phyloP scores from a whole-genome alignment of 805 yeast species.

The Pichia exigua region DNA sequence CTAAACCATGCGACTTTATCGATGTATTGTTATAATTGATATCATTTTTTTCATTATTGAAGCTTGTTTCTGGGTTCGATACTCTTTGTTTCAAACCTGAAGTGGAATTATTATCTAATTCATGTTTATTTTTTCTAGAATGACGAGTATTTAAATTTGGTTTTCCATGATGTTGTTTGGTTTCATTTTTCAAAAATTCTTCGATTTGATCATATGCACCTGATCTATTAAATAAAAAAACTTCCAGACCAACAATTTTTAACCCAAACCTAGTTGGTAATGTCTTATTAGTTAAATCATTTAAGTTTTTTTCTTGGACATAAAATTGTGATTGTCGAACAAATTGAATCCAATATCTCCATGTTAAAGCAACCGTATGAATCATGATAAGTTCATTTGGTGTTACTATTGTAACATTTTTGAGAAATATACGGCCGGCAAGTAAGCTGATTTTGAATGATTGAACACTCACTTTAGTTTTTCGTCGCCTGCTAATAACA shows the following conservation, averaged over 20 bases:
- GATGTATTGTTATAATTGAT: background rate
- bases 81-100: background rate
- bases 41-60: background rate
- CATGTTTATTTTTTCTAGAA: background rate
- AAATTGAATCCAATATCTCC: conserved; percentile 80
- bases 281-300: conserved; percentile 31
- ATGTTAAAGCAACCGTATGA: conserved; percentile 67
- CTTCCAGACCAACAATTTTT: conserved; percentile 68
- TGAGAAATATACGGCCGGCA: conserved; percentile 76
- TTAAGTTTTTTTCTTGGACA: conserved; percentile 16
- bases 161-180: background rate
- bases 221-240: conserved; percentile 75
- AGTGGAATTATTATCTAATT: background rate
- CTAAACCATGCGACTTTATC: background rate
- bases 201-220: conserved; percentile 52
- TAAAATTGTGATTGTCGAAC: conserved; percentile 34
- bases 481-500: conserved; percentile 55
- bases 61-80: background rate
- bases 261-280: conserved; percentile 52
- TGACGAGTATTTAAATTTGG: background rate
- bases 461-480: conserved; percentile 57
- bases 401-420: conserved; percentile 67
- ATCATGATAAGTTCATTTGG: conserved; percentile 64
- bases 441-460: conserved; percentile 69
- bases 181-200: conserved; percentile 7